Percentiles rank a stretch among this genome's conserved stretches.
Evolutionary conservation across 1,284 basidiomycete species (phyloP).

Genomic region (Meripilus lineatus): DNA sequence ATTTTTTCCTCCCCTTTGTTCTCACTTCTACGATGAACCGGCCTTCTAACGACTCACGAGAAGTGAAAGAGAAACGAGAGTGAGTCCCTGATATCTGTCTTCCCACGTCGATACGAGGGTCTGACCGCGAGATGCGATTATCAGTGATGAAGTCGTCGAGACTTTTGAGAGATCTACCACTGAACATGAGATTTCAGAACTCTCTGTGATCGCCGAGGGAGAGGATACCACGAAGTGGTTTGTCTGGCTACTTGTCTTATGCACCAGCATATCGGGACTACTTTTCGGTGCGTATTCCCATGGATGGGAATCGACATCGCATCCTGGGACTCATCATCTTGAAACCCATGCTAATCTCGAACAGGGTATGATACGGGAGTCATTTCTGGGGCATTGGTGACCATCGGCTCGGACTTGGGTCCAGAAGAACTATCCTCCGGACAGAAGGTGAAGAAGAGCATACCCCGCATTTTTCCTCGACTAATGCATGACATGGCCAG

Average conservation of each 20-base stretch:
- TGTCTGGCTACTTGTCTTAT: constrained; percentile 63
- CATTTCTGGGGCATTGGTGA: constrained; percentile 72
- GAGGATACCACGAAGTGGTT: constrained; percentile 69
- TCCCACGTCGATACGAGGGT: too few relatives aligned
- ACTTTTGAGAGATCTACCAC: constrained; percentile 22
- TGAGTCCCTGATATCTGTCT: background rate
- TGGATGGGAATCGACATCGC: background rate
- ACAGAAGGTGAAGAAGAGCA: constrained; percentile 50
- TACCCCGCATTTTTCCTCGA: constrained; percentile 5
- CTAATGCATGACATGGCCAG: constrained; percentile 27
- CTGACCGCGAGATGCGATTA: too few relatives aligned
- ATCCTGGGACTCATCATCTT: background rate
- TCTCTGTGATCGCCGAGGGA: constrained; percentile 59
- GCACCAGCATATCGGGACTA: constrained; percentile 69
- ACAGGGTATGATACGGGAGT: constrained; percentile 79
- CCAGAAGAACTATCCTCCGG: constrained; percentile 50
- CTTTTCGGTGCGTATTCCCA: constrained; percentile 56
- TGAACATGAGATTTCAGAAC: constrained; percentile 52
- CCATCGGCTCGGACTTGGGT: constrained; percentile 67
- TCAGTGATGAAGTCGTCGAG: constrained; percentile 21
- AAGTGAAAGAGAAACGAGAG: constrained; percentile 1
- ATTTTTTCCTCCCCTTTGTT: background rate
- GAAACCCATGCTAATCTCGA: background rate
- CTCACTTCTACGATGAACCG: background rate
- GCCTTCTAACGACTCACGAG: background rate